These are phyloP conservation scores for Leccinum discolor DNA, from an alignment of 1,284 basidiomycete species.

Conservation along the genomic window DNA sequence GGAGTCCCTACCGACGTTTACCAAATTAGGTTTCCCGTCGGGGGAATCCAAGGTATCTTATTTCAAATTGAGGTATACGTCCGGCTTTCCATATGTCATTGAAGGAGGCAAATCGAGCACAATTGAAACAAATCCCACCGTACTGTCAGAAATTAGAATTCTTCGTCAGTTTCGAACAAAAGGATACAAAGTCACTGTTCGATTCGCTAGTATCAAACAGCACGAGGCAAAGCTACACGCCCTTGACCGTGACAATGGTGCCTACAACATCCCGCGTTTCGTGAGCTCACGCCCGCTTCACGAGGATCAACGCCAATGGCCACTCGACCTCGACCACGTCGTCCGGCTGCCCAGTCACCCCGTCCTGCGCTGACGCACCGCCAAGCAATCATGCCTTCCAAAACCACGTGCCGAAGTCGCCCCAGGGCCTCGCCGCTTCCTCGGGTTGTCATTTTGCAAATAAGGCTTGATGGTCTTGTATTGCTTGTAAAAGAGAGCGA, in stretches of 20 bases:
- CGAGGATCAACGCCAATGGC: slow-evolving; percentile 72
- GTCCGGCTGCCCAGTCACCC: slow-evolving; percentile 34
- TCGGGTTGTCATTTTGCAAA: slow-evolving; percentile 88
- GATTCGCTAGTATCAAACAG: background rate
- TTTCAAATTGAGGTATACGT: no score
- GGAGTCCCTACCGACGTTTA: no score
- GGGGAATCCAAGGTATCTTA: no score
- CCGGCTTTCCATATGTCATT: background rate
- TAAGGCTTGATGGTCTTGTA: slow-evolving; percentile 99
- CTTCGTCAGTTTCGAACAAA: background rate
- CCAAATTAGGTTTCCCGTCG: no score
- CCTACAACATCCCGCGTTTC: background rate
- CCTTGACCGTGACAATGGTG: no score
- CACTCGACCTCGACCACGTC: slow-evolving; percentile 69
- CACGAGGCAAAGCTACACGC: background rate
- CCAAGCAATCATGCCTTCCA: slow-evolving; percentile 48
- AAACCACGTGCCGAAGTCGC: slow-evolving; percentile 68
- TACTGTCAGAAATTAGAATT: background rate
- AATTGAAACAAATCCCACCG: background rate
- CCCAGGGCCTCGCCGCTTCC: slow-evolving; percentile 47
- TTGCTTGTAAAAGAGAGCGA: slow-evolving; percentile 97
- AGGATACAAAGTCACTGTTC: background rate
- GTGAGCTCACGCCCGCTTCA: slow-evolving; percentile 32
- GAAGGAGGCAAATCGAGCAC: background rate
- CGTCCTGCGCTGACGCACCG: slow-evolving; percentile 36